Conservation (phyloP, 1,284 basidiomycete species). For the Agaricales sp. region DNA sequence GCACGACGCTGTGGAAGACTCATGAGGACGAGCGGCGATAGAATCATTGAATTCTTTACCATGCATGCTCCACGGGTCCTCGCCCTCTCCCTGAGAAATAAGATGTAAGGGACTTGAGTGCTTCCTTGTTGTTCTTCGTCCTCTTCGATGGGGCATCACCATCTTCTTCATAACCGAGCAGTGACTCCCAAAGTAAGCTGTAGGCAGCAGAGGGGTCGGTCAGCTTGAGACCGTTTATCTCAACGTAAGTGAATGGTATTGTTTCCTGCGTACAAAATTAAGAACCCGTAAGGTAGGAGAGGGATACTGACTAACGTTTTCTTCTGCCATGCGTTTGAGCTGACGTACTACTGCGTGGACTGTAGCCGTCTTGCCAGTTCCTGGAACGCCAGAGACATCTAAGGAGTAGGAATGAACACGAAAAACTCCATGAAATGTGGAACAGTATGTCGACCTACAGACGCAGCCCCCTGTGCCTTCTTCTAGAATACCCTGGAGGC, state of each 20-base stretch:
- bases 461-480: constrained; percentile 93
- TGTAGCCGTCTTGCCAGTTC: constrained; percentile 97
- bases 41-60: too few species aligned
- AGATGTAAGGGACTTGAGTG: constrained; percentile 51
- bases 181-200: constrained; percentile 79
- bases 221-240: constrained; percentile 95
- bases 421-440: constrained; percentile 3
- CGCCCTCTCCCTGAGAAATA: constrained; percentile 46
- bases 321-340: constrained; percentile 77
- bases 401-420: background rate
- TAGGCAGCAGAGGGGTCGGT: constrained; percentile 87
- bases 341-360: constrained; percentile 88
- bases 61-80: constrained; percentile 64
- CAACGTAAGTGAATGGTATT: constrained; percentile 91
- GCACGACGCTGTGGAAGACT: constrained; percentile 72
- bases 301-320: constrained; percentile 43
- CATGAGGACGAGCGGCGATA: too few species aligned
- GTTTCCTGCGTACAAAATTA: constrained; percentile 66
- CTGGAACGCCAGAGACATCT: constrained; percentile 97
- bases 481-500: constrained; percentile 81
- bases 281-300: background rate
- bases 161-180: constrained; percentile 62
- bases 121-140: constrained; percentile 60
- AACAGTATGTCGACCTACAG: constrained; percentile 47
- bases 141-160: constrained; percentile 49